phyloP scores from a whole-genome alignment of 2,329 filamentous ascomycete genomes.

The Trichoderma koningiopsis region DNA sequence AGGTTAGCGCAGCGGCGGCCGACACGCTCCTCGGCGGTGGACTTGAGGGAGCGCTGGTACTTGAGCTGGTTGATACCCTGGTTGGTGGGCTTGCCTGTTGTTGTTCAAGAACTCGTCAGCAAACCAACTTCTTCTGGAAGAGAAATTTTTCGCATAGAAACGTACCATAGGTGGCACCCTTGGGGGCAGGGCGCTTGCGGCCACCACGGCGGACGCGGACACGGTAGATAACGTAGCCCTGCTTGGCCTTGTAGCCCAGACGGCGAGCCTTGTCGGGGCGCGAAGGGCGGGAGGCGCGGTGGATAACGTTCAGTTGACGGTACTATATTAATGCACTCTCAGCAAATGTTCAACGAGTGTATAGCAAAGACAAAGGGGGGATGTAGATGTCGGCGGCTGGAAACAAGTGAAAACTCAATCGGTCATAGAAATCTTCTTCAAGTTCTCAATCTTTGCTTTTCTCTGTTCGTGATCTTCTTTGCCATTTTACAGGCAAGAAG shows the following conservation, averaged over 20 bases:
- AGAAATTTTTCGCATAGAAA: conserved; percentile 26
- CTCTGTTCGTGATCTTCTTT: neutral
- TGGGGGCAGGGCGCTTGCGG: conserved; percentile 92
- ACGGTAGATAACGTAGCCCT: conserved; percentile 99
- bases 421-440: neutral
- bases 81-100: conserved; percentile 98
- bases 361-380: conserved; percentile 63
- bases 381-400: conserved; percentile 1
- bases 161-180: conserved; percentile 99
- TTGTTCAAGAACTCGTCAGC: neutral
- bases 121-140: neutral
- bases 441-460: neutral
- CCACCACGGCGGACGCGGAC: conserved; percentile 97
- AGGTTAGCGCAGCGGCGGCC: conserved; percentile 98
- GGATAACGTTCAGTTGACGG: conserved; percentile 99
- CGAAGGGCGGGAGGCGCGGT: conserved; percentile 96
- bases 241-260: conserved; percentile 99
- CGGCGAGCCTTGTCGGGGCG: conserved; percentile 99
- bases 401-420: neutral
- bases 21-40: conserved; percentile 99
- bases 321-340: conserved; percentile 99
- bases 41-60: conserved; percentile 98
- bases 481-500: neutral
- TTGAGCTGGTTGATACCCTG: conserved; percentile 99
- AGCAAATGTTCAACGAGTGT: conserved; percentile 99